A percentile compares a stretch with the other conserved stretches of the same genome.
These are phyloP conservation scores for Penicillium ucsense DNA, from an alignment of 495 filamentous ascomycete species.

Conservation along the genomic window DNA sequence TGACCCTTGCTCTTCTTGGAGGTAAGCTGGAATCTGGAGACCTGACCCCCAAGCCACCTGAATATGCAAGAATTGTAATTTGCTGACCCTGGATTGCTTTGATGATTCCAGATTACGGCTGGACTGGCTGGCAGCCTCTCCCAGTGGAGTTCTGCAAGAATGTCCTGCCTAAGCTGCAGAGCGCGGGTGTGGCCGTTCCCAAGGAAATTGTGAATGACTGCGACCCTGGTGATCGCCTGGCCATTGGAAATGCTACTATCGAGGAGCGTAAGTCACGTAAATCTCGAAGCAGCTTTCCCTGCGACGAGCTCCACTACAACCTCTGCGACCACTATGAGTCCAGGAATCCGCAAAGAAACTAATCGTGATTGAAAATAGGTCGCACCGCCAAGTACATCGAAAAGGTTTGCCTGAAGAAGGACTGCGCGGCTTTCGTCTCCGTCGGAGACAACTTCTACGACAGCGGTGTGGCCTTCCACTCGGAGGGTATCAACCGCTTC, in stretches of 20 bases:
- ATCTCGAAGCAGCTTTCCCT: too few species aligned
- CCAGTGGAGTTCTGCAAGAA: constrained; percentile 12
- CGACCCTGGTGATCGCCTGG: constrained; percentile 10
- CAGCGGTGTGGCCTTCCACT: constrained; percentile 12
- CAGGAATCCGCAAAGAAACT: too few species aligned
- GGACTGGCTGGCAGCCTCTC: constrained; percentile 14
- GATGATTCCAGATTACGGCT: constrained; percentile 7
- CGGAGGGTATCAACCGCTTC: constrained; percentile 12
- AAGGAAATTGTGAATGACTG: constrained; percentile 12
- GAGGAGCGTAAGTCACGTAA: constrained; percentile 5
- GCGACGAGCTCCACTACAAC: too few species aligned
- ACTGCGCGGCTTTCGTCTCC: constrained; percentile 11
- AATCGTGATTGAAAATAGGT: neutral
- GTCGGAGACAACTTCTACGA: constrained; percentile 17
- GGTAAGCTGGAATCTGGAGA: constrained; percentile 4
- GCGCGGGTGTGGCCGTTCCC: constrained; percentile 5
- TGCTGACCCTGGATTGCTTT: neutral
- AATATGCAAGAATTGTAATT: neutral
- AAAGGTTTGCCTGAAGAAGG: constrained; percentile 9
- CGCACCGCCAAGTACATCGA: constrained; percentile 10
- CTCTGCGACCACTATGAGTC: too few species aligned
- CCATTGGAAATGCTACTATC: constrained; percentile 10
- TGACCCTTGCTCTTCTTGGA: constrained; percentile 11
- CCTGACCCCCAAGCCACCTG: neutral
- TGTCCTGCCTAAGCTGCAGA: constrained; percentile 5